Base-by-base conservation (phyloP, 228 moss, liverwort and hornwort genomes). In the Sphagnum fallax region DNA sequence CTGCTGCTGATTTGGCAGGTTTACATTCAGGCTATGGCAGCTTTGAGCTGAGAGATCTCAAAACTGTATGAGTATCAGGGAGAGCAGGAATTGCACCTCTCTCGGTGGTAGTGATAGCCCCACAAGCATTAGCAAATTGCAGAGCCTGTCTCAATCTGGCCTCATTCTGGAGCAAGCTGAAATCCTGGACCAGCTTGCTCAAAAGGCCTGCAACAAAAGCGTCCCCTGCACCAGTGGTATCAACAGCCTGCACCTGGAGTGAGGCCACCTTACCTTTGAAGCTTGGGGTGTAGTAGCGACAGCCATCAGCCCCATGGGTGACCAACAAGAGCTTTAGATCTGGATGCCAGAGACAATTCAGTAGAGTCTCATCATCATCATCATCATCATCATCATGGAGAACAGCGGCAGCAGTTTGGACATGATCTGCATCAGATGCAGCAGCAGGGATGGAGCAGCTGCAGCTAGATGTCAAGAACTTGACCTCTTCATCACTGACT, bases 131-230 rank as follows among this genome's bases (percentile, higher is more conserved):
- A 0, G 84, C 84, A 57, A 81, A 78, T 10, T 52, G 75, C 68
- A 84, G 55, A 6, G 76, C 81, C 5, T 65, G 13, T 50, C 76
- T 68, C 48, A 81, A 71, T n/a, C 69, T 60, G 10, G 9, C 8
- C 63, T 84, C 76, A 65, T 79, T 60, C 7, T 60, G 4, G 6
- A 81, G 2, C 10, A 84, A 16, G 64, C 47, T 11, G 52, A 15
- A n/a, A 78, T 84, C 71, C 52, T 62, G 64, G 59, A 84, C 79
- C 4, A 81, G 74, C 66, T 81, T 60, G 48, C 67, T 69, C 52
- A 84, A 62, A 65, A 84, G 62, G 8, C 84, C 79, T 0, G 79
- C 81, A 4, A 81, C 81, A 74, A 79, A 84, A 12, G 70, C 81
- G 51, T 79, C 84, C 16, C 81, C 81, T 4, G 81, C 81, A 16